These are phyloP conservation scores for Cryptosporidium sp. DNA, from an alignment of 169 alveolate species.

Conservation along the genomic window DNA sequence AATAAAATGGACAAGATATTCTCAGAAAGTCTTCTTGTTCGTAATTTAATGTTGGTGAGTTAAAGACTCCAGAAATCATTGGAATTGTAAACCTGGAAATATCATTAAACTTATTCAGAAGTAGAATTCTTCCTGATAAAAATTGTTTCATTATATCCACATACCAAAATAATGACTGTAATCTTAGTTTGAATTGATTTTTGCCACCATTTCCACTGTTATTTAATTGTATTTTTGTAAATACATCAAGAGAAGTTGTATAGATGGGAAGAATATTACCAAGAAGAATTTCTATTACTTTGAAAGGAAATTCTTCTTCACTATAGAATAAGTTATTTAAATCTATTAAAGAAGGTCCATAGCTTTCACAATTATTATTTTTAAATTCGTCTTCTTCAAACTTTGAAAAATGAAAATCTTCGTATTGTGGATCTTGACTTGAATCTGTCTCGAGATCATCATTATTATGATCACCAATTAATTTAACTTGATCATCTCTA, in stretches of 20 bases:
- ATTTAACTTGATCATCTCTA: background rate
- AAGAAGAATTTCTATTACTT: conserved; percentile 27
- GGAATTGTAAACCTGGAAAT: conserved; percentile 78
- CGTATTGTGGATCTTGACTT: background rate
- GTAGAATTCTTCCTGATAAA: conserved; percentile 46
- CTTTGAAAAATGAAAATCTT: background rate
- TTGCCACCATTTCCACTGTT: background rate
- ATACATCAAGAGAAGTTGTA: conserved; percentile 41
- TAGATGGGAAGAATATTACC: conserved; percentile 43
- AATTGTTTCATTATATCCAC: conserved; percentile 65
- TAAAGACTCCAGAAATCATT: conserved; percentile 78
- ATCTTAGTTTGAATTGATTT: conserved; percentile 2
- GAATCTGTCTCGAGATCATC: background rate
- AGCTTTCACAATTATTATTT: background rate
- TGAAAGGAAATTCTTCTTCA: conserved; percentile 43
- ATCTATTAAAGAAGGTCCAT: conserved; percentile 12
- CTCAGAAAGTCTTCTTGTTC: conserved; percentile 80
- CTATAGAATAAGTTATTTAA: conserved; percentile 18
- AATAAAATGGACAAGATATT: conserved; percentile 46
- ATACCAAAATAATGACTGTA: conserved; percentile 51
- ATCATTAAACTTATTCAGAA: conserved; percentile 74
- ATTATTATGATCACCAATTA: background rate
- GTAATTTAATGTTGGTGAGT: conserved; percentile 76
- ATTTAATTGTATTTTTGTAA: conserved; percentile 40
- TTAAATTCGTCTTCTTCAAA: conserved; percentile 8